Base-by-base conservation (phyloP, 352 stramenopile genomes). In the Globisporangium camurandrum region DNA sequence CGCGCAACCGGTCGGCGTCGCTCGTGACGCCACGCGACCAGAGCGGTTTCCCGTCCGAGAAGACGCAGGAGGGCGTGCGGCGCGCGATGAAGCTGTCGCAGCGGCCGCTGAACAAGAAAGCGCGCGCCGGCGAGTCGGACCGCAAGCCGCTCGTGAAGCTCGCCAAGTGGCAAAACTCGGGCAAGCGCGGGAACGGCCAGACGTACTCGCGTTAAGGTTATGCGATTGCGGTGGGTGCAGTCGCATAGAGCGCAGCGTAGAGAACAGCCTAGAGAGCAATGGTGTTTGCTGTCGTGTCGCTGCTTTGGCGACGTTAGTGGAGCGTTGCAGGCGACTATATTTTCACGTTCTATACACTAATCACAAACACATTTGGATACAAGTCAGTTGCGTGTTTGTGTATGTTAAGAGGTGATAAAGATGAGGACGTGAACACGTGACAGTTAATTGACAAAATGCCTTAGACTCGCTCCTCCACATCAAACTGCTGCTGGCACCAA, bases 91-190 rank as follows among this genome's bases (percentile, higher is more conserved):
- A 68, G 10, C 56, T 91, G 27, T 67, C 75, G 24, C 69, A 95
- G 73, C 83, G 83, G 40, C 72, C 79, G 61, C 68, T 70, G 19
- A 88, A 88, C 72, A 92, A 87, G 54, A 79, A 85, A 64, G 84
- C 80, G 19, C 75, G 75, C 38, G 77, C 77, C 24, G 80, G 84
- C 64, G 84, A 95, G 49, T 67, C 78, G 45, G 84, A 95, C 67
- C 75, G 84, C 46, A 77, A 84, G 69, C 64, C 81, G 44, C 57
- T 73, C 41, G 73, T 84, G 42, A 95, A 95, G 68, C 67, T 95
- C 24, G 79, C 81, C 62, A 92, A 92, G 67, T 93, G 83, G 82
- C 80, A 89, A 60, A 92, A 91, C 67, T 82, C 81, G 55, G 84
- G 84, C 76, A 95, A 95, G 73, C 79, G 80, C 65, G 74, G 76